These are phyloP conservation scores for Hansenula sp. DNA, from an alignment of 1,139 yeast genomes.

Conservation along the genomic window DNA sequence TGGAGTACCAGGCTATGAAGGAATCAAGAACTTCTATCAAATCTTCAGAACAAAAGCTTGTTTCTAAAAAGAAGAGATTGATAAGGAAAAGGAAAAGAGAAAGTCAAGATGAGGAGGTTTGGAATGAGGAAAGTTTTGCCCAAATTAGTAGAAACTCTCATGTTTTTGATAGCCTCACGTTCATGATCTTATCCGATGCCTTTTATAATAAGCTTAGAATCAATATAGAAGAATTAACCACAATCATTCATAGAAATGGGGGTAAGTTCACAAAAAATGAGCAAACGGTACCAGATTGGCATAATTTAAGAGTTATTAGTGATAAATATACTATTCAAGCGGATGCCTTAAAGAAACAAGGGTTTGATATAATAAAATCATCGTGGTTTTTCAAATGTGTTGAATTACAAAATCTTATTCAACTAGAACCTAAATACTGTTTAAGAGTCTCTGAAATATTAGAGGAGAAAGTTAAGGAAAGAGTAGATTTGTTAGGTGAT, in stretches of 20 bases:
- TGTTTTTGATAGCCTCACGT: slow-evolving; percentile 32
- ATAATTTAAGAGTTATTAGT: slow-evolving; percentile 36
- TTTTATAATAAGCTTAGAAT: slow-evolving; percentile 28
- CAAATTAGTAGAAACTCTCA: slow-evolving; percentile 11
- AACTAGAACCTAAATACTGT: slow-evolving; percentile 59
- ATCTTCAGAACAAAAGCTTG: slow-evolving; percentile 15
- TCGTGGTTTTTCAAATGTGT: slow-evolving; percentile 73
- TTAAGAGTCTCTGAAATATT: slow-evolving; percentile 32
- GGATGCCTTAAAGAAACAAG: slow-evolving; percentile 36
- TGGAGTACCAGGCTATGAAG: slow-evolving; percentile 45
- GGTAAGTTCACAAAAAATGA: slow-evolving; percentile 36
- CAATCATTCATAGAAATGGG: slow-evolving; percentile 44
- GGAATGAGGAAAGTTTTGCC: slow-evolving; percentile 12
- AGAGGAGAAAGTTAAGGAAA: slow-evolving; percentile 16
- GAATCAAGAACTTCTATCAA: slow-evolving; percentile 12
- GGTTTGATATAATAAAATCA: slow-evolving; percentile 62
- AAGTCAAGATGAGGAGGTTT: slow-evolving; percentile 18
- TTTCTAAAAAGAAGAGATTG: slow-evolving; percentile 14
- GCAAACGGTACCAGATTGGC: slow-evolving; percentile 12
- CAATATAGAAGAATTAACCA: slow-evolving; percentile 33
- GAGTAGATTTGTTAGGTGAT: slow-evolving; percentile 52
- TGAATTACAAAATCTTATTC: slow-evolving; percentile 36
- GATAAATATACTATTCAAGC: slow-evolving; percentile 48
- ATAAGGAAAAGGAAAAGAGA: slow-evolving; percentile 11
- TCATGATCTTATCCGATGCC: slow-evolving; percentile 42